phyloP scores from a whole-genome alignment of 169 alveolate species.

The Sarcocystis neurona region DNA sequence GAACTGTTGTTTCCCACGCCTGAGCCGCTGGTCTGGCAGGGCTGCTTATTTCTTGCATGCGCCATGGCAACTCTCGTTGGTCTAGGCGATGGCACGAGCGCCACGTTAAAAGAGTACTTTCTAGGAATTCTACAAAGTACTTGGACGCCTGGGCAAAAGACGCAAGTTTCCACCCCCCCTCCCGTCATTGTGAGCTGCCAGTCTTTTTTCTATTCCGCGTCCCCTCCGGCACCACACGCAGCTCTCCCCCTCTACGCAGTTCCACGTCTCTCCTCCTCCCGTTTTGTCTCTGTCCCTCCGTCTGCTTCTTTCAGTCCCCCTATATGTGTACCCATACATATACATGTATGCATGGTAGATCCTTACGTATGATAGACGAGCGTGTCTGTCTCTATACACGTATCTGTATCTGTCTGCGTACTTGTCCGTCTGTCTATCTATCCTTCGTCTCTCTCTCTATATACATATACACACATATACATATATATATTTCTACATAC shows the following conservation, averaged over 20 bases:
- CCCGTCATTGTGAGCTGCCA: slow-evolving; percentile 48
- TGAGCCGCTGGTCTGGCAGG: slow-evolving; percentile 54
- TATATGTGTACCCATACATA: not conserved
- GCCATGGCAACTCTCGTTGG: slow-evolving; percentile 47
- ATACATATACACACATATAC: too few relatives aligned
- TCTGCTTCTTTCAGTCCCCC: not conserved
- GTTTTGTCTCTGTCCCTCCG: too few relatives aligned
- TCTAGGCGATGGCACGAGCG: slow-evolving; percentile 33
- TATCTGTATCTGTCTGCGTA: not conserved
- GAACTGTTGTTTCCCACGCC: slow-evolving; percentile 48
- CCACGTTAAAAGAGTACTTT: slow-evolving; percentile 35
- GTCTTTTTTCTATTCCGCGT: not conserved
- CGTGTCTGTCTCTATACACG: not conserved
- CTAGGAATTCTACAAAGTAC: slow-evolving; percentile 38
- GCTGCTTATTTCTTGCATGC: slow-evolving; percentile 22
- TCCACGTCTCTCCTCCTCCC: not conserved
- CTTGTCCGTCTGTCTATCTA: not conserved
- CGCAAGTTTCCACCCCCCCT: slow-evolving; percentile 41
- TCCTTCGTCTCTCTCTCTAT: too few relatives aligned
- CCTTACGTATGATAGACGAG: not conserved
- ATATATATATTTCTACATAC: not conserved
- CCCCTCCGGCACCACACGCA: not conserved
- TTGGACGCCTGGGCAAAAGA: slow-evolving; percentile 42
- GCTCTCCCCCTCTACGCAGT: not conserved
- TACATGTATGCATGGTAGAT: not conserved